Evolutionary conservation across 2,329 filamentous ascomycete genomes (phyloP).

Genomic region (Pyrenophora tritici-repentis): DNA sequence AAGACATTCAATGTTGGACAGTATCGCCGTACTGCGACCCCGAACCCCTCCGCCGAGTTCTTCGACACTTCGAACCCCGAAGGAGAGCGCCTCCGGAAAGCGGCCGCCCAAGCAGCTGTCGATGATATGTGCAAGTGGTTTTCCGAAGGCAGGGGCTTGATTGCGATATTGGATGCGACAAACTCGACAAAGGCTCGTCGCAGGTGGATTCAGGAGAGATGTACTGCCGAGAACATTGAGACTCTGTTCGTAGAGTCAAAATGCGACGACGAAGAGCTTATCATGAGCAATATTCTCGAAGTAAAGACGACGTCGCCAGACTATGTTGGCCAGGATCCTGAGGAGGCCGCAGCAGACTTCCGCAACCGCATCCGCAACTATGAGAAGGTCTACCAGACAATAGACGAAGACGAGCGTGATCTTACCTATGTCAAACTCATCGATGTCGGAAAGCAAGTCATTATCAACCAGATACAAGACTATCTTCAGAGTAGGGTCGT

Average conservation of each 20-base stretch:
- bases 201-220: constrained; percentile 86
- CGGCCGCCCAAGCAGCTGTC: constrained; percentile 89
- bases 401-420: constrained; percentile 84
- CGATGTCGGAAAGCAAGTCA: constrained; percentile 92
- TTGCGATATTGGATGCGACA: constrained; percentile 94
- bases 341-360: constrained; percentile 88
- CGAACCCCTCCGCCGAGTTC: constrained; percentile 90
- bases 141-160: constrained; percentile 72
- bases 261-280: constrained; percentile 92
- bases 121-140: constrained; percentile 97
- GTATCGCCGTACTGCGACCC: constrained; percentile 87
- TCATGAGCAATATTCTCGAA: constrained; percentile 97
- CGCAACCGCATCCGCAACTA: constrained; percentile 94
- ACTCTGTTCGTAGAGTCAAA: constrained; percentile 96
- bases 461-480: constrained; percentile 97
- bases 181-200: constrained; percentile 91
- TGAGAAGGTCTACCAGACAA: constrained; percentile 93
- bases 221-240: constrained; percentile 76
- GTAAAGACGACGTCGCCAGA: constrained; percentile 97
- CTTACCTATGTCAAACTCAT: constrained; percentile 97
- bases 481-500: constrained; percentile 96
- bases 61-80: constrained; percentile 91
- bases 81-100: constrained; percentile 84
- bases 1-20: constrained; percentile 97
- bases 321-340: constrained; percentile 91